phyloP scores from a whole-genome alignment of 192 early-diverging fungal genomes.

The Jimgerdemannia flammicorona region DNA sequence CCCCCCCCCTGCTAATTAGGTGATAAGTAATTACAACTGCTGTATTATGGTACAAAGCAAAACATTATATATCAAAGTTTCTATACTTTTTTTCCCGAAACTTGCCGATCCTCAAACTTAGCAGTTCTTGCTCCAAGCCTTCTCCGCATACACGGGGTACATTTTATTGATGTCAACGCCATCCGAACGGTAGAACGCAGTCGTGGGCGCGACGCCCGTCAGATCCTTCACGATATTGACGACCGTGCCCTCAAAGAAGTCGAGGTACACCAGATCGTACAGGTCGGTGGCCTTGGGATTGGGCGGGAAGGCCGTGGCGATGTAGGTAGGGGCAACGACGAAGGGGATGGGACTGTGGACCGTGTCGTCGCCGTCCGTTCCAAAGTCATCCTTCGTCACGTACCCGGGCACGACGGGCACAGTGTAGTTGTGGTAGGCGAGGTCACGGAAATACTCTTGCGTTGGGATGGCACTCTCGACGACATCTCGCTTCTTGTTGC shows the following conservation, averaged over 20 bases:
- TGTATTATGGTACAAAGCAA: too few relatives aligned
- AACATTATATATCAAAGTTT: too few relatives aligned
- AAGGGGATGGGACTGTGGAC: conserved; percentile 35
- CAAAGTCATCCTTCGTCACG: conserved; percentile 46
- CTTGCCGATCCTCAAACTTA: not conserved
- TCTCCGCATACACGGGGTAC: conserved; percentile 23
- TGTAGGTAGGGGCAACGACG: conserved; percentile 30
- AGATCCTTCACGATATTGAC: conserved; percentile 22
- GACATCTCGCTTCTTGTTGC: conserved; percentile 23
- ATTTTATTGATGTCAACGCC: conserved; percentile 31
- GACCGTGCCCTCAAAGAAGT: conserved; percentile 39
- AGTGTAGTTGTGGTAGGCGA: conserved; percentile 2
- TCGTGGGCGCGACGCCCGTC: conserved; percentile 16
- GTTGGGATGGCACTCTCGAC: not conserved
- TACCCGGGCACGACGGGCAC: conserved; percentile 41
- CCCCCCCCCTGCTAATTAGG: too few relatives aligned
- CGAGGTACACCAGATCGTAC: conserved; percentile 39
- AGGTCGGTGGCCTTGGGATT: conserved; percentile 19
- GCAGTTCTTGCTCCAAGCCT: conserved; percentile 26
- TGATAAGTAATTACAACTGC: too few relatives aligned
- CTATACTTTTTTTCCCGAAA: too few relatives aligned
- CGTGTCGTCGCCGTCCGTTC: conserved; percentile 45
- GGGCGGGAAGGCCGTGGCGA: conserved; percentile 34
- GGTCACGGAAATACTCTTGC: not conserved
- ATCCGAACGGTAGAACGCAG: conserved; percentile 9